Conservation (phyloP, 2,329 filamentous ascomycete genomes). For the Fusarium caatingaense region DNA sequence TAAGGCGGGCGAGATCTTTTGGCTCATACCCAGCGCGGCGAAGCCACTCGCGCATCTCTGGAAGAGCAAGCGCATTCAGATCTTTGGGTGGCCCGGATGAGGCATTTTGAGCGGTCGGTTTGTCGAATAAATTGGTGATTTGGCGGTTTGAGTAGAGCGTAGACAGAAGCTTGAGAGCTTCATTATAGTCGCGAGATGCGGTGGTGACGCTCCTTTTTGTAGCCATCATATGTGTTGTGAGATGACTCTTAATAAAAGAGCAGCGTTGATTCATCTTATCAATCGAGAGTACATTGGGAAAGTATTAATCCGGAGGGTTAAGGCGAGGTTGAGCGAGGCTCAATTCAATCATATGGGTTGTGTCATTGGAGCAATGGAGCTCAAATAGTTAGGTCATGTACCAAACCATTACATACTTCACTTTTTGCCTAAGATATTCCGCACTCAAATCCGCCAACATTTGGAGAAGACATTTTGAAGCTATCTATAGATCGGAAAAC, state of each 20-base stretch:
- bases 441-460: background rate
- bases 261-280: slow-evolving; percentile 1
- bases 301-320: background rate
- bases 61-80: slow-evolving; percentile 79
- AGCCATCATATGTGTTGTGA: slow-evolving; percentile 9
- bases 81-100: slow-evolving; percentile 55
- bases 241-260: background rate
- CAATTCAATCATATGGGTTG: background rate
- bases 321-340: background rate
- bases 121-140: slow-evolving; percentile 64
- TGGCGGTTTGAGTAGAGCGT: slow-evolving; percentile 83
- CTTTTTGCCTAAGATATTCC: background rate
- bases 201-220: slow-evolving; percentile 22
- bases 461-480: background rate
- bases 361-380: background rate
- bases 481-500: background rate
- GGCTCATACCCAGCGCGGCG: slow-evolving; percentile 77
- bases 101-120: slow-evolving; percentile 47
- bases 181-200: slow-evolving; percentile 61
- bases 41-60: slow-evolving; percentile 85
- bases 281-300: background rate
- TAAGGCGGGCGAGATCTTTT: slow-evolving; percentile 56
- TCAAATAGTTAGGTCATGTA: background rate
- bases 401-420: background rate
- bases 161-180: slow-evolving; percentile 79